Evolutionary conservation across 441 rosid genomes (phyloP), one percentile per base, ranked within the genome.

Genomic region (Isatis lusitanica): DNA sequence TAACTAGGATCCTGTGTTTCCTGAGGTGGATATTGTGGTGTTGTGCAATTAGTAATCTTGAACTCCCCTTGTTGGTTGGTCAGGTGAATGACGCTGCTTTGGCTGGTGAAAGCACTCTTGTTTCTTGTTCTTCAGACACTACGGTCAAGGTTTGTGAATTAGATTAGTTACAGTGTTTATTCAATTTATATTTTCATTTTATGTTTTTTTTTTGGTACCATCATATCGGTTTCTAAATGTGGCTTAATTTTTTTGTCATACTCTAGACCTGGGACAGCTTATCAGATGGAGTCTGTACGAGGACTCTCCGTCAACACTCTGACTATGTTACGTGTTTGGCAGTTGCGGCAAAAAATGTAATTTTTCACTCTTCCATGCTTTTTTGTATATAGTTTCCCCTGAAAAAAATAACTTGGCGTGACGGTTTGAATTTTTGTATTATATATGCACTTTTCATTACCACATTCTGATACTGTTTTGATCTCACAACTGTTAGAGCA

Each of bases 251-350:
- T 21, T 33, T 39, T 80, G 73, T 57, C 60, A 55, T 74, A 70
- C 10, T 63, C 72, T 81, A 95, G 99, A 82, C 92, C 5, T 96
- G 99, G 99, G 83, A 90, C 82, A 78, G 93, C 89, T 83, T 84
- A 70, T 96, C 98, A 63, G 88, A 88, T 83, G 98, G 99, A 73
- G 80, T 78, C 62, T 93, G 98, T 79, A 86, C 83, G 17, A 83
- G 83, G 84, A 93, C 98, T 71, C 90, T 93, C 44, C 92, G 93
- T 63, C 99, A 96, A 81, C 99, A 96, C 78, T 83, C 97, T 72
- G 99, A 96, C 83, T 96, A 96, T 78, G 97, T 96, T 79, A 96
- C 97, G 65, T 90, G 99, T 78, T 92, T 96, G 47, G 96, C 98
- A 31, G 84, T 92, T 36, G 94, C 98, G 46, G 87, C 72, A 71